Base-by-base conservation (phyloP, 2,329 filamentous ascomycete genomes). In the Juglanconis sp. region DNA sequence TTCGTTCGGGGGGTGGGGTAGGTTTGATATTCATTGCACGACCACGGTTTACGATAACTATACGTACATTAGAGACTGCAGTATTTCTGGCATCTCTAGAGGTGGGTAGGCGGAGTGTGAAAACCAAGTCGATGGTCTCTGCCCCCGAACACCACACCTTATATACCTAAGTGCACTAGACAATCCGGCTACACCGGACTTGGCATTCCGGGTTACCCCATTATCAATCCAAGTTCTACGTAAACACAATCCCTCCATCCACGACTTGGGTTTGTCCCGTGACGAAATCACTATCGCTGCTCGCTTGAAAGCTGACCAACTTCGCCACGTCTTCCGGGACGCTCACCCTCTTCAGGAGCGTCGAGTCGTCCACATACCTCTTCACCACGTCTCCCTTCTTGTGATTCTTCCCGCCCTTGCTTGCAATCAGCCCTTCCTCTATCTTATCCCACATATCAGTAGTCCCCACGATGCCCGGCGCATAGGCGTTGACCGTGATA, bases 401-500 rank as follows among this genome's bases (percentile, higher is more conserved):
- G 42, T 65, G 13, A 11, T 82, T 82, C 65, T 79, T 82, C 66
- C 77, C 72, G 0, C 74, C 73, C 0, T 81, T 85, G 59, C 77
- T 77, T 68, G 81, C 77, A 0, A 79, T 83, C 36, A 88, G 63
- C 60, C 81, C 81, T 63, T 83, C 81, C 62, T 89, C 87, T 57
- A 90, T 88, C 2, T 84, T 68, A 50, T 89, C 86, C 87, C 87
- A 90, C 86, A 89, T 89, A 0, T 77, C 75, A 0, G 86, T 89
- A 0, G 86, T 89, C 0, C 81, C 85, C 0, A 90, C 85, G 52
- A 90, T 87, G 0, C 87, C 87, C 0, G 87, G 87, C 0, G 85
- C 86, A 66, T 89, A 89, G 0, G 82, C 81, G 65, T 90, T 90
- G 24, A 82, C 86, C 0, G 84, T 88, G 69, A 90, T 89, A 60